phyloP scores from a whole-genome alignment of 306 rosid species.

The Trichosanthes cucumerina region DNA sequence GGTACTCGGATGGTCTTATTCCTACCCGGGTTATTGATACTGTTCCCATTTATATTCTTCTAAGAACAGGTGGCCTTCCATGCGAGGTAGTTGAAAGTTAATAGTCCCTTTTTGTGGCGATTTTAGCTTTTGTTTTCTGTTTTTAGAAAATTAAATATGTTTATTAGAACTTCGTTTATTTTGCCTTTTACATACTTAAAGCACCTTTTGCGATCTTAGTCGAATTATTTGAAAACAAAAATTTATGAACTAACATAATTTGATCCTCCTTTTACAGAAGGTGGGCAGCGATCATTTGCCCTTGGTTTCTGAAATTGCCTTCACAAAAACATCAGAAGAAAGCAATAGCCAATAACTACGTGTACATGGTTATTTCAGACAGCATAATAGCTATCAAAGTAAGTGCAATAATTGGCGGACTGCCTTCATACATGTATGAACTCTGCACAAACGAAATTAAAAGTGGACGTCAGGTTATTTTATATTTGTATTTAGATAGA shows the following conservation, averaged over 20 bases:
- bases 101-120: background rate
- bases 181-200: background rate
- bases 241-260: background rate
- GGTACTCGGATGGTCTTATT: slow-evolving; percentile 61
- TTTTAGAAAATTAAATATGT: background rate
- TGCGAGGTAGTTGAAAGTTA: slow-evolving; percentile 48
- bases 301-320: slow-evolving; percentile 69
- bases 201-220: background rate
- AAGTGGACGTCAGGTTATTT: background rate
- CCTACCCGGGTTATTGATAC: slow-evolving; percentile 77
- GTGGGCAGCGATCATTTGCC: slow-evolving; percentile 88
- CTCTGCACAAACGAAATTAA: background rate
- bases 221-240: background rate
- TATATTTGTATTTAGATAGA: background rate
- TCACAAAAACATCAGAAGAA: slow-evolving; percentile 20
- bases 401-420: background rate
- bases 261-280: slow-evolving; percentile 24
- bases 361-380: background rate
- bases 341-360: background rate
- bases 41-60: slow-evolving; percentile 45
- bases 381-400: background rate
- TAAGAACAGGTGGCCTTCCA: slow-evolving; percentile 68
- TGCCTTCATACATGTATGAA: background rate
- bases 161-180: background rate
- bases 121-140: background rate